Conservation (phyloP, 139 green algal genomes). For the Ettlia oleoabundans region DNA sequence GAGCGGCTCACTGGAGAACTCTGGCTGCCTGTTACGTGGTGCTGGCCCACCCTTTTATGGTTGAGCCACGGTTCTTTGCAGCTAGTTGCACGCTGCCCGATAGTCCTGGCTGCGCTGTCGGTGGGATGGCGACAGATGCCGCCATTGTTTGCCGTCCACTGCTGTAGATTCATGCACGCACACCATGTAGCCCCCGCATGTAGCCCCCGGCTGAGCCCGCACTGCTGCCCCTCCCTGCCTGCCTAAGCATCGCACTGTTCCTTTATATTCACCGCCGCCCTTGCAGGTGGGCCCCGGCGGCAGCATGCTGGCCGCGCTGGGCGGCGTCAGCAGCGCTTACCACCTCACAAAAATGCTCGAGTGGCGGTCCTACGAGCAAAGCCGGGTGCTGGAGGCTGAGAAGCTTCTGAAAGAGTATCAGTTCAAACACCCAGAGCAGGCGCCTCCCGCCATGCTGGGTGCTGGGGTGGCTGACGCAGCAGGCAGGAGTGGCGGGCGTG, state of each 20-base stretch:
- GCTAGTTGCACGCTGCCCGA: too few relatives aligned
- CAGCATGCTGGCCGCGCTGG: conserved; percentile 46
- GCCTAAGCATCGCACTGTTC: background rate
- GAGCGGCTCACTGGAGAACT: too few relatives aligned
- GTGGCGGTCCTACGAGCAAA: conserved; percentile 35
- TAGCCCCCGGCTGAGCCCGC: too few relatives aligned
- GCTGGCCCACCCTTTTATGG: too few relatives aligned
- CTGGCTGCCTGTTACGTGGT: too few relatives aligned
- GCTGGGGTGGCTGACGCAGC: background rate
- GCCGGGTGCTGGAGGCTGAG: conserved; percentile 26
- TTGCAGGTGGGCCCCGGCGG: conserved; percentile 36
- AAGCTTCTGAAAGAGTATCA: conserved; percentile 26
- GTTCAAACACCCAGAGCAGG: conserved; percentile 6
- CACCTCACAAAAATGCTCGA: conserved; percentile 34
- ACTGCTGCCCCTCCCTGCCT: too few relatives aligned
- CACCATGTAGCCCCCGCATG: too few relatives aligned
- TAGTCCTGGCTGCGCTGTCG: too few relatives aligned
- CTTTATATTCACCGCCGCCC: background rate
- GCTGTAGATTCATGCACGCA: too few relatives aligned
- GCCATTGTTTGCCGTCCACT: too few relatives aligned
- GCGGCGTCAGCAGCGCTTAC: conserved; percentile 31
- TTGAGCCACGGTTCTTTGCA: too few relatives aligned
- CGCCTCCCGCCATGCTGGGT: background rate
- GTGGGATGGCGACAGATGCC: too few relatives aligned
- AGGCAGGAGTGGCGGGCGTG: background rate